Percentiles rank a stretch among this genome's conserved stretches.
Conservation (phyloP, 2,329 filamentous ascomycete genomes). For the Sporothrix variecibatus region DNA sequence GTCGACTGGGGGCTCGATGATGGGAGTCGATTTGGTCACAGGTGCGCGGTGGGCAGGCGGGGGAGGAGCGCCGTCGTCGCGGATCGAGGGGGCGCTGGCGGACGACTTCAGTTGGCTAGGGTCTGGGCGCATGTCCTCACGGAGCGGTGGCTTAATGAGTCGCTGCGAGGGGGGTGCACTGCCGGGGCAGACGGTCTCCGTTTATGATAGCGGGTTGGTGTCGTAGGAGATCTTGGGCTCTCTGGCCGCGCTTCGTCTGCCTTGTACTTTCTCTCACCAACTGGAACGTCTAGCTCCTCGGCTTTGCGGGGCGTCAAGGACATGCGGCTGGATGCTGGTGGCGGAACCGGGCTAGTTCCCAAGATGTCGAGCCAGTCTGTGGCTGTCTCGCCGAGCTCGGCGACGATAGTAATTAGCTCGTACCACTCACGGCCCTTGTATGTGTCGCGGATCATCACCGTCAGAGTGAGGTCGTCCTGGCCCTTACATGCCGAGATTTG, state of each 20-base stretch:
- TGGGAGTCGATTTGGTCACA: slow-evolving; percentile 43
- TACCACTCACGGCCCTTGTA: slow-evolving; percentile 71
- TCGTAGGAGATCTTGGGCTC: slow-evolving; percentile 24
- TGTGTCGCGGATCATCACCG: slow-evolving; percentile 75
- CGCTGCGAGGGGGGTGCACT: slow-evolving; percentile 15
- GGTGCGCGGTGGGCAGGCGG: slow-evolving; percentile 56
- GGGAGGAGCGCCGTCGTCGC: slow-evolving; percentile 58
- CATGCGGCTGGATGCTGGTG: slow-evolving; percentile 27
- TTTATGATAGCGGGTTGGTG: slow-evolving; percentile 38
- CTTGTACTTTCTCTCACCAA: slow-evolving; percentile 42
- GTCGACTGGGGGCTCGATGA: slow-evolving; percentile 52
- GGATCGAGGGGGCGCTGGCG: slow-evolving; percentile 41
- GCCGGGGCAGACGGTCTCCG: neutral
- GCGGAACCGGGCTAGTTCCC: slow-evolving; percentile 50
- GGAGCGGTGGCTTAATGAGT: slow-evolving; percentile 37
- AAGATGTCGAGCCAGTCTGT: slow-evolving; percentile 88
- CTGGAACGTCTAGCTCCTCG: slow-evolving; percentile 39
- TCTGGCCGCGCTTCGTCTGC: slow-evolving; percentile 2
- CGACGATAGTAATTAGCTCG: slow-evolving; percentile 76
- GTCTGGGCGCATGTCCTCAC: slow-evolving; percentile 45
- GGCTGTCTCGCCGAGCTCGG: slow-evolving; percentile 74
- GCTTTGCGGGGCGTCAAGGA: slow-evolving; percentile 29
- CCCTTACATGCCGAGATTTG: slow-evolving; percentile 79
- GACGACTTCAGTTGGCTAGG: slow-evolving; percentile 40
- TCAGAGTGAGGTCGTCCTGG: slow-evolving; percentile 67